Base-by-base conservation (phyloP, 2,329 filamentous ascomycete species). In the Cladosporium halotolerans region DNA sequence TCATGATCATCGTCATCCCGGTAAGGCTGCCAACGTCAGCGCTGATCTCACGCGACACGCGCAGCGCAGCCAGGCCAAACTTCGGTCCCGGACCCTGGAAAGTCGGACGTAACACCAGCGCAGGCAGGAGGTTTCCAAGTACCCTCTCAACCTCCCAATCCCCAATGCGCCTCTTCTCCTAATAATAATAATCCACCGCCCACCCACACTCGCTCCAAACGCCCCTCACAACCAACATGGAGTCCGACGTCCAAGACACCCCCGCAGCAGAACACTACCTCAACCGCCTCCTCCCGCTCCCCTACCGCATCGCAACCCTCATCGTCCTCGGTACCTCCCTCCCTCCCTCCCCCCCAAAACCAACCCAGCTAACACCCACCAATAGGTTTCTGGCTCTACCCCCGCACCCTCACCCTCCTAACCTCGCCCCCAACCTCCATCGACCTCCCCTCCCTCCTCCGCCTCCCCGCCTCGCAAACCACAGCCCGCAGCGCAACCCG, bases 301-400 rank as follows among this genome's bases (percentile, higher is more conserved):
- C 93, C 41, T 96, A 92, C 70, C 85, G 92, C 61, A 83, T 96
- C 55, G 89, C 89, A 56, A 81, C 95, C 62, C 86, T 96, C 63
- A 75, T 93, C 58, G 86, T 95, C 50, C 75, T 95, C 59, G 92
- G 90, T 95, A 77, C 5, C 42, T 11, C 23, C 9, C 14, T 33
- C 42, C 14, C 23, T n/a, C 49, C 34, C 45, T n/a, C 14, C 16
- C 32, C 28, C 18, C 28, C 36, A 39, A 16, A 4, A 23, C 40
- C n/a, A 40, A 39, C 44, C 8, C 34, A 9, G 7, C 31, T 9
- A 38, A 45, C 28, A 45, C 14, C 44, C 31, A 40, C 49, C 13
- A 11, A 2, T 60, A 95, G 90, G 89, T 62, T 85, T 95, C 65
- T 97, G 92, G 92, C 90, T 89, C 68, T 99, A 92, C 90, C 90